Evolutionary conservation across 345 rosid genomes (phyloP), one percentile per base, ranked within the genome.

Genomic region (Cardamine resedifolia): DNA sequence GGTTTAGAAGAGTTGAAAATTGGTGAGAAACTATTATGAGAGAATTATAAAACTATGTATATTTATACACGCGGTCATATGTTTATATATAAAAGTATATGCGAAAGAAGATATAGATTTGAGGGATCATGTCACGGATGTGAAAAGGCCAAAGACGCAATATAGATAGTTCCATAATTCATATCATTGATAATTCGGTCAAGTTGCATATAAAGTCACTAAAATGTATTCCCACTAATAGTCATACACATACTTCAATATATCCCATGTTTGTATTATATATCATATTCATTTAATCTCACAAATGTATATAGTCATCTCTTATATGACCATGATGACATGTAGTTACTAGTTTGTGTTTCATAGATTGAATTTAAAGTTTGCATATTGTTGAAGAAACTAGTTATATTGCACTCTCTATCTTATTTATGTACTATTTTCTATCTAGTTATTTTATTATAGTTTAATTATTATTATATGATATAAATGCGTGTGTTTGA

Each of bases 131-230:
- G 69, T 69, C 74, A 69, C 65, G 74, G 79, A 45, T 75, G 70
- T 69, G 79, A 75, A 62, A 62, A 30, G 55, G 72, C 72, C 63
- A 68, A 75, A 75, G 62, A 52, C 73, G 74, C 56, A 43, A 62
- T 49, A 53, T 26, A 16, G 0, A 39, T 39, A 36, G 12, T 61
- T 57, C 33, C 64, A 60, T 9, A 58, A 31, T 15, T 36, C 50
- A 51, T 34, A 52, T 52, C 8, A 47, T 18, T 34, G 48, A 28
- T 67, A 34, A 18, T 59, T 60, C 33, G 23, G 41, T 10, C 74
- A 75, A 68, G 65, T 75, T 69, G 79, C 74, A 75, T 53, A 62
- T 21, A 75, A 51, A 21, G 31, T 2, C 24, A 68, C 57, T 51
- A 75, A 38, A 49, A 61, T 68, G 70, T 38, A 24, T 75, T 58